Conservation (phyloP, 1,284 basidiomycete genomes). For the Ustilago cynodontis region DNA sequence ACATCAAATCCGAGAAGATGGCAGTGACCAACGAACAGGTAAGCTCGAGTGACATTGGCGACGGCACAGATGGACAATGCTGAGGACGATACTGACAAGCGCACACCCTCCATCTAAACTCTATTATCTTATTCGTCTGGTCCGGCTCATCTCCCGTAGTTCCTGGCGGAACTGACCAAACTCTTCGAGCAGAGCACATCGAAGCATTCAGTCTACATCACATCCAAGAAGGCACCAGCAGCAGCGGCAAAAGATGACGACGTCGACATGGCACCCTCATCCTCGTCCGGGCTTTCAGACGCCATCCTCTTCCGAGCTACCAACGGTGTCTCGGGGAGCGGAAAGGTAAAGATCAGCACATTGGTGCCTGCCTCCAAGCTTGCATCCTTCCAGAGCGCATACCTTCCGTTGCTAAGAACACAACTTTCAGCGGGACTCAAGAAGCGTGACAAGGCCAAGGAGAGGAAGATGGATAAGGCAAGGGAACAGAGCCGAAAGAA, state of each 20-base stretch:
- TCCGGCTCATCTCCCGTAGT: constrained; percentile 30
- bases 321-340: constrained; percentile 53
- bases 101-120: no score
- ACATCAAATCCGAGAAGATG: constrained; percentile 18
- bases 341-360: constrained; percentile 58
- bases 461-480: constrained; percentile 62
- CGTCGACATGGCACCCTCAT: constrained; percentile 46
- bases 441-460: constrained; percentile 68
- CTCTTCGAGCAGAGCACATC: constrained; percentile 52
- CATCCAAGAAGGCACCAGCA: constrained; percentile 51
- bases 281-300: constrained; percentile 22
- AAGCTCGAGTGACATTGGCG: neutral
- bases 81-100: no score
- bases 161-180: constrained; percentile 53
- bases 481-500: constrained; percentile 58
- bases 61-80: neutral
- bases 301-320: constrained; percentile 61
- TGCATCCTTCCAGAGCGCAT: constrained; percentile 45
- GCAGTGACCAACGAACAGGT: constrained; percentile 42
- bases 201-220: constrained; percentile 63
- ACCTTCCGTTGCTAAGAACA: constrained; percentile 58
- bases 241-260: constrained; percentile 34
- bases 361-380: constrained; percentile 52
- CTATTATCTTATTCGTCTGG: neutral
- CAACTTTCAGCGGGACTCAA: constrained; percentile 53